Evolutionary conservation across 2,329 filamentous ascomycete genomes (phyloP).

Genomic region (Colletotrichum incanum): DNA sequence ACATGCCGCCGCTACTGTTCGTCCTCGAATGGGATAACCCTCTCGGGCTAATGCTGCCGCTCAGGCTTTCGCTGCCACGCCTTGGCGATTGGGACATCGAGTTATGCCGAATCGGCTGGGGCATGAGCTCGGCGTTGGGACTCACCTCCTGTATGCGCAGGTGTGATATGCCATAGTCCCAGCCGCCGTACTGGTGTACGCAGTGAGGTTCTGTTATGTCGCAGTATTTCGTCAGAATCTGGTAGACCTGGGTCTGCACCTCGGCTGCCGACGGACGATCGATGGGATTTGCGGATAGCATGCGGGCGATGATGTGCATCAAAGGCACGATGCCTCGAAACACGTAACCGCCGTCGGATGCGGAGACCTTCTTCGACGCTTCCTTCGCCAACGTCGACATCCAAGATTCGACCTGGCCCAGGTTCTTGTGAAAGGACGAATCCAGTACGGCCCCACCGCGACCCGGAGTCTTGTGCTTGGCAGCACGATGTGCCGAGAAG

Average conservation of each 20-base stretch:
- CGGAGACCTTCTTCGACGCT: constrained; percentile 63
- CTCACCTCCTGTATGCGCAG: constrained; percentile 43
- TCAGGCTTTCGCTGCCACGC: constrained; percentile 42
- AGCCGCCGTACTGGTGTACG: constrained; percentile 63
- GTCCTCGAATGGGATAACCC: constrained; percentile 50
- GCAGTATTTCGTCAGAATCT: constrained; percentile 66
- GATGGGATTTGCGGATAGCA: constrained; percentile 67
- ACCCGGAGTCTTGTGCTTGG: constrained; percentile 73
- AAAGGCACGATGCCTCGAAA: constrained; percentile 68
- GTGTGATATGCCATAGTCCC: constrained; percentile 51
- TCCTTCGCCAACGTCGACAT: constrained; percentile 74
- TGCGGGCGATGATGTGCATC: constrained; percentile 67
- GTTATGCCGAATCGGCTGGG: constrained; percentile 37
- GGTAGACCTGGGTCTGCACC: constrained; percentile 68
- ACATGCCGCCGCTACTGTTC: constrained; percentile 54
- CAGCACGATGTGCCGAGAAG: constrained; percentile 77
- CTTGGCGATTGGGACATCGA: constrained; percentile 40
- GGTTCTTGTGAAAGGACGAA: constrained; percentile 80
- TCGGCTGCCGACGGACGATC: constrained; percentile 69
- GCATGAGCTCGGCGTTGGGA: constrained; percentile 34
- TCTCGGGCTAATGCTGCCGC: constrained; percentile 45
- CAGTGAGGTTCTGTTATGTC: constrained; percentile 67
- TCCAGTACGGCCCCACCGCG: constrained; percentile 76
- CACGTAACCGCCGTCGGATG: constrained; percentile 59
- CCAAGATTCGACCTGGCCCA: constrained; percentile 79